phyloP scores from a whole-genome alignment of 441 rosid genomes.

The Mallotus japonicus region DNA sequence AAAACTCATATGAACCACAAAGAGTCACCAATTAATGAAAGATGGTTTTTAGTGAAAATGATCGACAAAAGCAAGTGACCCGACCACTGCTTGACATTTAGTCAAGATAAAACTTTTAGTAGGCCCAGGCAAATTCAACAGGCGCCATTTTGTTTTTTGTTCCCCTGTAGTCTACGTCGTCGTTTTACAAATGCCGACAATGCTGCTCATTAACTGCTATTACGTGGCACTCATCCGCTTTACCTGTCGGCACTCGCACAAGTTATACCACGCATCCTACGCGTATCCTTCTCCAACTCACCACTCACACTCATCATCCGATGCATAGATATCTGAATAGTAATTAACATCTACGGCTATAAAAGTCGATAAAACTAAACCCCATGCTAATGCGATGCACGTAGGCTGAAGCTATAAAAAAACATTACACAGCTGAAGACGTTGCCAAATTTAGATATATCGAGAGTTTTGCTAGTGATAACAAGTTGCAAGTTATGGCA shows the following conservation, averaged over 20 bases:
- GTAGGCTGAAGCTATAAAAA: conserved; percentile 17
- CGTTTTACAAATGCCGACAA: conserved; percentile 27
- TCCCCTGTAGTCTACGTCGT: conserved; percentile 21
- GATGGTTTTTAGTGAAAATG: background rate
- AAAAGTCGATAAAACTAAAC: background rate
- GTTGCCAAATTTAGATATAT: conserved; percentile 11
- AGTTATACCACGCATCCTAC: conserved; percentile 4
- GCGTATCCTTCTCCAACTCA: background rate
- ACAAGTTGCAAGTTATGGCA: conserved; percentile 25
- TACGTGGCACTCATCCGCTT: conserved; percentile 23
- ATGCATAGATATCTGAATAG: background rate
- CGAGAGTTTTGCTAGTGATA: background rate
- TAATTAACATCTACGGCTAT: conserved; percentile 21
- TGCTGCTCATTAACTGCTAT: background rate
- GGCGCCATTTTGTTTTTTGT: background rate
- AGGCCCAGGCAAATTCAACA: background rate
- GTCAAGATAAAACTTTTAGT: background rate
- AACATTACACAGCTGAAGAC: background rate
- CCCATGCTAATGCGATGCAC: conserved; percentile 6
- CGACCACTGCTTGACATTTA: background rate
- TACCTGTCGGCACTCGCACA: conserved; percentile 31
- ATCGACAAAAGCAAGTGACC: background rate
- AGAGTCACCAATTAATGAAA: background rate
- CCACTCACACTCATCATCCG: conserved; percentile 12
- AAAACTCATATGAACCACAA: no score